Base-by-base conservation (phyloP, 306 rosid species). In the Casuarina cunninghamiana region DNA sequence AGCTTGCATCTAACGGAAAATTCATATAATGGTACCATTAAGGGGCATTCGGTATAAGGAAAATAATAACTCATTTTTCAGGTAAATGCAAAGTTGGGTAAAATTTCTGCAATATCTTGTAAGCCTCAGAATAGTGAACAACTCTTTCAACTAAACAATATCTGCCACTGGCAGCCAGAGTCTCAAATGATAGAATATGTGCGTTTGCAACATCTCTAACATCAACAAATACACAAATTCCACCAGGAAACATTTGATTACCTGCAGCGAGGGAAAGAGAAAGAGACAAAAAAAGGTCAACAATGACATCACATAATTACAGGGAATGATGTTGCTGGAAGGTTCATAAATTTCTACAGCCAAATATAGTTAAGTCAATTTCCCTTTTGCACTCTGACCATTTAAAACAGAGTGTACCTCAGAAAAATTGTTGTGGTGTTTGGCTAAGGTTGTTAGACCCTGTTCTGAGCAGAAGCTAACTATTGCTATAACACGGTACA, bases 191-290 rank as follows among this genome's bases (percentile, higher is more conserved):
- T 62, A 58, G 83, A 80, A 91, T 80, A 78, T 94, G 98, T 10
- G 98, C 94, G 2, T 81, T 75, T 41, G 93, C 93, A 69, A 90
- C 96, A 84, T 94, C 97, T 81, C 88, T 94, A 44, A 94, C 94
- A 46, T 91, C 70, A 21, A 91, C 83, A 93, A 87, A 89, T 72
- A 90, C 90, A 39, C 67, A 17, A 50, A 74, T 51, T 10, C 2
- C 9, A 75, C 91, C 87, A n/a, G 80, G 87, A 82, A 76, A 90
- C 66, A 84, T 83, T 71, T 76, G 76, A 39, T 82, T 60, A 75
- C 97, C 98, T 94, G 77, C 82, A 80, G 71, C 73, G 54, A 78
- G 71, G 60, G 79, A 75, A 50, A 26, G 32, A 26, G 32, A 26
- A 26, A 26, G 32, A 26, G 32, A 26, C 32, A 26, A 26, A 26